Evolutionary conservation across 2,329 filamentous ascomycete genomes (phyloP), one percentile per base, ranked within the genome.

Genomic region (Talaromyces albobiverticillius): DNA sequence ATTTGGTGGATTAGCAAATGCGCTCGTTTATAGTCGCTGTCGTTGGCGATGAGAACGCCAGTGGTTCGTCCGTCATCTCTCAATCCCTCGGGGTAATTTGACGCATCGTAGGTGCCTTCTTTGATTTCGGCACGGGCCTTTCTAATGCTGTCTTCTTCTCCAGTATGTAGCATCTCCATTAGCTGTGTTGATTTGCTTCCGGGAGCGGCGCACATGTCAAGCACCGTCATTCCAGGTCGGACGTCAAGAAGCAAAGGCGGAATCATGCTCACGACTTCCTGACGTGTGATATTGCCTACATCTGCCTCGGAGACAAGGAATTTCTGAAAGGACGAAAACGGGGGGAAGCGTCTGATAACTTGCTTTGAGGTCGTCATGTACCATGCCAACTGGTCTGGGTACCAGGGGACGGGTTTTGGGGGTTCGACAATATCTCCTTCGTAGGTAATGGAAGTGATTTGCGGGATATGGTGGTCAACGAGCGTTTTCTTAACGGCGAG

Each of bases 231-330:
- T 51, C 92, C 90, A 4, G 94, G 92, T 62, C 85, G 84, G 48
- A 97, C 81, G 66, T 97, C 92, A 79, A 99, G 88, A 64, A 97
- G 80, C 63, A 97, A 82, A 23, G 94, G 94, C 23, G 94, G 94
- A 59, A 99, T 97, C 94, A 99, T 99, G 77, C 90, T 96, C 66
- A 99, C 94, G 42, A 96, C 88, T 76, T 99, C 94, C 74, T 99
- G 94, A 65, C 94, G 85, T 73, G 89, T 96, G 66, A 99, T 97
- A 71, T 97, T 99, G 65, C 94, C 94, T 20, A 97, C 91, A 54
- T 89, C 91, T 3, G 94, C 96, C 79, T 99, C 94, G 50, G 93
- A 95, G 47, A 99, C 94, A 48, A 99, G 82, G 78, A 96, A 99
- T 71, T 95, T 95, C 72, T 99, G 94, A 75, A 99, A 97, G 25